These are phyloP conservation scores for Dictyostelium capitatum DNA, from an alignment of 78 protist genomes.

Conservation along the genomic window DNA sequence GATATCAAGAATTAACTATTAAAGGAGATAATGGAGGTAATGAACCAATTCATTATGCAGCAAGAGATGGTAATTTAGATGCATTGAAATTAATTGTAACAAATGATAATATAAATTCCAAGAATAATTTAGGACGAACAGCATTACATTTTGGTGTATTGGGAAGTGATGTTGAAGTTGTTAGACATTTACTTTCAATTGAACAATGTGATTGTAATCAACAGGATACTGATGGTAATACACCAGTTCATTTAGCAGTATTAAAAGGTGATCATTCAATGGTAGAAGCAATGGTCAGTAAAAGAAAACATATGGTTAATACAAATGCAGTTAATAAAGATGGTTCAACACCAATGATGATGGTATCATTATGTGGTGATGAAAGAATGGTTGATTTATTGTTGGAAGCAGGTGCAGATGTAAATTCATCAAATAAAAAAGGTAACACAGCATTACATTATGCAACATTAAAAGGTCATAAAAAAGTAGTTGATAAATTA, in stretches of 20 bases:
- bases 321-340: constrained; percentile 68
- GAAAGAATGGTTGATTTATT: constrained; percentile 58
- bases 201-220: neutral
- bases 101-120: neutral
- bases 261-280: constrained; percentile 3
- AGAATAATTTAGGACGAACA: constrained; percentile 33
- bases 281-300: constrained; percentile 16
- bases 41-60: constrained; percentile 8
- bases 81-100: neutral
- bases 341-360: constrained; percentile 76
- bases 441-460: constrained; percentile 76
- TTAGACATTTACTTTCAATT: neutral
- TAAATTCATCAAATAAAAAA: constrained; percentile 52
- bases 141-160: constrained; percentile 38
- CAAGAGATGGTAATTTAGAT: constrained; percentile 39
- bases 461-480: constrained; percentile 64
- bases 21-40: neutral
- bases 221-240: constrained; percentile 48
- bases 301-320: neutral
- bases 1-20: neutral
- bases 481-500: constrained; percentile 60
- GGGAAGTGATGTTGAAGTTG: neutral
- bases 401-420: constrained; percentile 46
- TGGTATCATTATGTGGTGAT: constrained; percentile 73
- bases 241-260: constrained; percentile 55